Evolutionary conservation across 139 green algal genomes (phyloP).

Genomic region (Microglena sp.): DNA sequence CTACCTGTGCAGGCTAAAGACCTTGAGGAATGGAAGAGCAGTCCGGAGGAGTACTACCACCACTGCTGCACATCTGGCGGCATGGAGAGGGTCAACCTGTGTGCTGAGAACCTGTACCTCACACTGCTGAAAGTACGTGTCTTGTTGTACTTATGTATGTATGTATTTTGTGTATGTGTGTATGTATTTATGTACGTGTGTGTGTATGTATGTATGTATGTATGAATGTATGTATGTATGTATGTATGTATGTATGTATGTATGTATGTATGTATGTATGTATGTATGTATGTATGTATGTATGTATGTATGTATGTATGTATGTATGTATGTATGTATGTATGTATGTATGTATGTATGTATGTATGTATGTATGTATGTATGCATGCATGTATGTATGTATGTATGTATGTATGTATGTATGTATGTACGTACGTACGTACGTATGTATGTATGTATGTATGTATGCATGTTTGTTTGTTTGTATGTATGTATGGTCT

Average conservation of each 20-base stretch:
- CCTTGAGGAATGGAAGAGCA: conserved; percentile 54
- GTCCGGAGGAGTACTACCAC: conserved; percentile 64
- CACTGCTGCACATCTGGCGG: conserved; percentile 37
- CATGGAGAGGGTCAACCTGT: conserved; percentile 53
- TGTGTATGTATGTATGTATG: not conserved
- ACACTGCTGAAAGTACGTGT: conserved; percentile 37
- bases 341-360: not conserved
- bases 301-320: no score
- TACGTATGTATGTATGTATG: no score
- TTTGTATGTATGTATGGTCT: no score
- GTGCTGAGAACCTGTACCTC: conserved; percentile 56
- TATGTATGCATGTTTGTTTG: no score
- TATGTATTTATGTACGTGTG: not conserved
- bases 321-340: not conserved
- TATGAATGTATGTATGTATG: not conserved
- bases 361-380: not conserved
- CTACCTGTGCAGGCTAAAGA: conserved; percentile 21
- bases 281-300: no score
- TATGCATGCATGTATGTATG: no score
- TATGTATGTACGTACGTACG: no score
- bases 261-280: not conserved
- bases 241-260: not conserved
- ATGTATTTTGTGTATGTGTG: not conserved
- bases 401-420: no score
- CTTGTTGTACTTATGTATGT: not conserved